Base-by-base conservation (phyloP, 306 rosid species). In the Cucurbita ficifolia region DNA sequence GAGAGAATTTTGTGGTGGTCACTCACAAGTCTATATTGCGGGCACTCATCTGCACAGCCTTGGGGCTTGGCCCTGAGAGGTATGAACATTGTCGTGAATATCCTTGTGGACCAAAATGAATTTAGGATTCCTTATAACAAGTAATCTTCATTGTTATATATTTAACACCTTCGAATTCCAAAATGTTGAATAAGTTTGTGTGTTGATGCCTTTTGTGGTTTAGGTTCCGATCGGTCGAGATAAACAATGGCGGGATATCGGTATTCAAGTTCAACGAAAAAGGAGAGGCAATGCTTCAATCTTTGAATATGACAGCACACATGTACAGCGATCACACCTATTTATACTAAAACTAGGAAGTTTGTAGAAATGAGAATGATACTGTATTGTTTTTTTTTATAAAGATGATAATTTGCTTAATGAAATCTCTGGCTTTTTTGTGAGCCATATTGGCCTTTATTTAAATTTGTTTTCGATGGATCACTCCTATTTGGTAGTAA, bases 21-120 rank as follows among this genome's bases (percentile, higher is more conserved):
- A 88, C 92, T 75, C 91, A 88, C 83, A 90, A 88, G 78, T 90
- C 96, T 24, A 90, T 90, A 67, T 75, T 90, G 87, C 83, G 96
- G 70, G 89, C 91, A 46, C 76, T 90, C 76, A 77, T 86, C 80
- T 90, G 93, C 85, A 84, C 85, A 5, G 93, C 96, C 48, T 81
- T 90, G 73, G 93, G 96, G 55, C 83, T 90, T 14, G 86, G 78
- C 21, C 88, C 91, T 5, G 88, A 88, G 78, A 88, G 96, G 93
- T 90, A 77, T 36, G 33, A 24, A n/a, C 52, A 14, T 18, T 71
- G 45, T 17, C 19, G 51, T 49, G 48, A 58, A 6, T 33, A 1
- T 57, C 70, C 58, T 18, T 60, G 74, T 70, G 49, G 43, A 62
- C 7, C 22, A 62, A 8, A 7, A 8, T 38, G 14, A 62, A 1